Percentiles rank a stretch among this genome's conserved stretches.
Evolutionary conservation across 2,329 filamentous ascomycete genomes (phyloP).

Genomic region (Arthrobotrys pseudoclavata): DNA sequence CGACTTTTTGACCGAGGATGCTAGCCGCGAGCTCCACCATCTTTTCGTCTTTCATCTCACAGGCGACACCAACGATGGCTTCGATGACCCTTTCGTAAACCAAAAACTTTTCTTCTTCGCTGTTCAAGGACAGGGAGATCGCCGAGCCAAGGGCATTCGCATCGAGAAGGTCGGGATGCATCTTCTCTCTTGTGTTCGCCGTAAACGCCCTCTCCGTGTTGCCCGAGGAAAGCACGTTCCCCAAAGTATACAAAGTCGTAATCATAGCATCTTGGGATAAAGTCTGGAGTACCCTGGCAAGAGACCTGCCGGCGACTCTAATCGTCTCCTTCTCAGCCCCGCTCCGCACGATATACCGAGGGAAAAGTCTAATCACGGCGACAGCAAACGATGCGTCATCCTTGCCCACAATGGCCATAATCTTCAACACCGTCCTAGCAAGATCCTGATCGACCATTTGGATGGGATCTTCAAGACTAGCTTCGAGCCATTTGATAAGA

Average conservation of each 20-base stretch:
- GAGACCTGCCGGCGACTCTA: conserved; percentile 82
- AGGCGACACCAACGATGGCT: conserved; percentile 91
- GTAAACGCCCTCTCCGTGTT: conserved; percentile 69
- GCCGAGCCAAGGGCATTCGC: conserved; percentile 75
- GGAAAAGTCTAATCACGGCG: conserved; percentile 81
- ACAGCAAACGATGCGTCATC: conserved; percentile 80
- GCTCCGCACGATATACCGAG: conserved; percentile 89
- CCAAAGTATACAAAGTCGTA: conserved; percentile 94
- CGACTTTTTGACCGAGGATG: conserved; percentile 95
- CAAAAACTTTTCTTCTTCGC: conserved; percentile 81
- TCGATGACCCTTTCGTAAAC: conserved; percentile 93
- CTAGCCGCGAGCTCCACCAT: conserved; percentile 93
- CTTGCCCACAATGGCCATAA: conserved; percentile 84
- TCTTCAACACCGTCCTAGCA: conserved; percentile 82
- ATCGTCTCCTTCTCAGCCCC: conserved; percentile 78
- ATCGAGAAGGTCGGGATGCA: conserved; percentile 62
- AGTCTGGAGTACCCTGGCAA: conserved; percentile 83
- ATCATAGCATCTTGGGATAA: conserved; percentile 94
- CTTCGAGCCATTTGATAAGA: conserved; percentile 87
- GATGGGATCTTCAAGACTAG: conserved; percentile 80
- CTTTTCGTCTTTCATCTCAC: conserved; percentile 84
- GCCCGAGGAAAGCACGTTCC: conserved; percentile 88
- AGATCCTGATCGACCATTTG: conserved; percentile 86
- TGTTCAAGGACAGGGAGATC: conserved; percentile 80
- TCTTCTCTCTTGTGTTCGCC: conserved; percentile 65